Evolutionary conservation across 2,329 filamentous ascomycete genomes (phyloP).

Genomic region (Stemphylium beticola): DNA sequence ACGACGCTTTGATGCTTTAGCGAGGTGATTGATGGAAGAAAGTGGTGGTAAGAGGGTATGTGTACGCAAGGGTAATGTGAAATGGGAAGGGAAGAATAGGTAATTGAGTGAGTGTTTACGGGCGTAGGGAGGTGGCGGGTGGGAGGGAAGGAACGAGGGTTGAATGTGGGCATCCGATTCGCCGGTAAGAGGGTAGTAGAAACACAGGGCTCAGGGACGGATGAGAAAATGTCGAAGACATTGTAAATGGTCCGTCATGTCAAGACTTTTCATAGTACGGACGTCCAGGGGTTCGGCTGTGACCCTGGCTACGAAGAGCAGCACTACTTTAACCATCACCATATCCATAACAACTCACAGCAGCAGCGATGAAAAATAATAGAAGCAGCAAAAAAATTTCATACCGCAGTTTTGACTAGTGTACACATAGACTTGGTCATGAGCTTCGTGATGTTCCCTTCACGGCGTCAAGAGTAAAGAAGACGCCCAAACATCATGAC

Average conservation of each 20-base stretch:
- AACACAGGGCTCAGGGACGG: too few species aligned
- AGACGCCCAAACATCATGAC: conserved; percentile 45
- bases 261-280: background rate
- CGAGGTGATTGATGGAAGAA: background rate
- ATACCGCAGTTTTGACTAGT: conserved; percentile 47
- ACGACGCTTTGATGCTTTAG: conserved; percentile 25
- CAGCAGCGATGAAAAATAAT: background rate
- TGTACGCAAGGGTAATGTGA: too few species aligned
- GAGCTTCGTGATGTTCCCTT: conserved; percentile 44
- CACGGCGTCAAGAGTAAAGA: conserved; percentile 23
- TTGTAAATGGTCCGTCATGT: conserved; percentile 1
- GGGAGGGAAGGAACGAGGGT: background rate
- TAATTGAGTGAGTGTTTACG: background rate
- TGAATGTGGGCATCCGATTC: background rate
- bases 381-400: conserved; percentile 33
- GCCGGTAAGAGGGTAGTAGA: background rate
- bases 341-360: background rate
- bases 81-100: too few species aligned
- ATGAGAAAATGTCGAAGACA: background rate
- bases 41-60: background rate
- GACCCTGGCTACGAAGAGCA: conserved; percentile 29
- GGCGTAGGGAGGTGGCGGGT: conserved; percentile 1
- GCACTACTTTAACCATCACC: conserved; percentile 23
- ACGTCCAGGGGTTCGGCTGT: conserved; percentile 11
- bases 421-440: conserved; percentile 47